phyloP scores from a whole-genome alignment of 768 basidiomycete genomes.

The Calocybe gangraenosa region DNA sequence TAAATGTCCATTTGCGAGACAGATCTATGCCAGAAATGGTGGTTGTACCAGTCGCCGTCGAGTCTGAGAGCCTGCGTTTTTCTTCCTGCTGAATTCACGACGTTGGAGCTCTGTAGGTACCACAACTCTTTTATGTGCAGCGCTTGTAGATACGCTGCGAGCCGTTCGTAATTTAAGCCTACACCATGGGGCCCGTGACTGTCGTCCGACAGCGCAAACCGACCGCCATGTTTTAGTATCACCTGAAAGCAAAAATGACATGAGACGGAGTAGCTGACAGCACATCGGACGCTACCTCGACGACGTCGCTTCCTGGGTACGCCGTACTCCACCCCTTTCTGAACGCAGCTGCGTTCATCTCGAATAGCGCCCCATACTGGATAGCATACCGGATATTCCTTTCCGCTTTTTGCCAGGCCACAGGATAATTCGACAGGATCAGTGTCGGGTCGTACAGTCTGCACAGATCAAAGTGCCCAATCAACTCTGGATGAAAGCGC shows the following conservation, averaged over 20 bases:
- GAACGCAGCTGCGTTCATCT: constrained; percentile 89
- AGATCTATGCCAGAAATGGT: constrained; percentile 56
- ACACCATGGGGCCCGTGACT: constrained; percentile 90
- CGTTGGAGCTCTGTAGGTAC: constrained; percentile 44
- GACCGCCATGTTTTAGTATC: constrained; percentile 64
- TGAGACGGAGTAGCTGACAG: constrained; percentile 1
- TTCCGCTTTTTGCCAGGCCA: constrained; percentile 60
- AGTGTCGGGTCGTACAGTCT: constrained; percentile 74
- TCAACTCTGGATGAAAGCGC: constrained; percentile 76
- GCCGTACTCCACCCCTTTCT: constrained; percentile 84
- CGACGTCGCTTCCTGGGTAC: constrained; percentile 79
- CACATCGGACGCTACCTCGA: constrained; percentile 46
- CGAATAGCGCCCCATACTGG: constrained; percentile 87
- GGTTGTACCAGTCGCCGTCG: constrained; percentile 52
- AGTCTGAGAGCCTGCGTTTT: constrained; percentile 38
- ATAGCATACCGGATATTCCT: constrained; percentile 74
- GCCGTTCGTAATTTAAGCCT: constrained; percentile 75
- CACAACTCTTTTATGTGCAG: constrained; percentile 64
- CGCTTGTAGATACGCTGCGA: constrained; percentile 59
- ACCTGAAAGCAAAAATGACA: constrained; percentile 51
- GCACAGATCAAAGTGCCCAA: constrained; percentile 94
- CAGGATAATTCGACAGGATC: constrained; percentile 49
- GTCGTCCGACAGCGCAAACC: constrained; percentile 89
- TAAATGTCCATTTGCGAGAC: too few relatives aligned
- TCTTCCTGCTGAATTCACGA: constrained; percentile 44